phyloP scores from a whole-genome alignment of 352 stramenopile genomes.

The Pythium monospermum region DNA sequence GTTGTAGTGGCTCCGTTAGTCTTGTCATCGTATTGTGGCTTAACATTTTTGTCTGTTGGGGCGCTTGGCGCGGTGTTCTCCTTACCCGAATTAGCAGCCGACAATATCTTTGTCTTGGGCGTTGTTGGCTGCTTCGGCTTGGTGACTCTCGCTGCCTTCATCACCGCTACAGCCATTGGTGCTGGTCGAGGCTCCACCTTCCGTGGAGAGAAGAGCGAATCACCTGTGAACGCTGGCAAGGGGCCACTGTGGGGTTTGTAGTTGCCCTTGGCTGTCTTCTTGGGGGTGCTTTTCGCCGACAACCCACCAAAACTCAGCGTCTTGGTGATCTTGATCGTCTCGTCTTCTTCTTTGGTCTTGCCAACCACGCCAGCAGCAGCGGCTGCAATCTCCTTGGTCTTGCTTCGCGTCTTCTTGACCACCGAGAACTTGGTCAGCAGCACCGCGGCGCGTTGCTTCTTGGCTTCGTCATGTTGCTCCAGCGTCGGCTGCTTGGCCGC shows the following conservation, averaged over 20 bases:
- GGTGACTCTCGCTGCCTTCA: constrained; percentile 19
- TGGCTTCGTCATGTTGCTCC: constrained; percentile 20
- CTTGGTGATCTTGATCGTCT: constrained; percentile 7
- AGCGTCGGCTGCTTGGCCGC: constrained; percentile 20
- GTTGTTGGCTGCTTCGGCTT: constrained; percentile 12
- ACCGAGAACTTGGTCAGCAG: constrained; percentile 20
- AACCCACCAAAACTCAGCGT: constrained; percentile 19
- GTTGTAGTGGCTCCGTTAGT: no score
- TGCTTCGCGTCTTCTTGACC: constrained; percentile 27
- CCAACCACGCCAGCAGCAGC: neutral
- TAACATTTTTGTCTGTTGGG: neutral
- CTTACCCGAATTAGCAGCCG: neutral
- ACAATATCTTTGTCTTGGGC: neutral
- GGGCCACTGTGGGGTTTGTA: constrained; percentile 49
- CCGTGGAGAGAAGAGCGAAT: constrained; percentile 58
- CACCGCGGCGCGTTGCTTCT: constrained; percentile 18
- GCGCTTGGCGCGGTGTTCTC: constrained; percentile 8
- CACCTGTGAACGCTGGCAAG: constrained; percentile 46
- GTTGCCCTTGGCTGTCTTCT: neutral
- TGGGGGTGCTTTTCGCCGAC: constrained; percentile 1
- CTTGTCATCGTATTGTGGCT: neutral
- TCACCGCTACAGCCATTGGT: constrained; percentile 21
- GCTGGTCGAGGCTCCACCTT: constrained; percentile 22
- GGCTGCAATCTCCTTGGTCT: constrained; percentile 14
- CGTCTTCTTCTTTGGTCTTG: neutral